phyloP scores from a whole-genome alignment of 139 green algal species.

The Coelastrella sp. region DNA sequence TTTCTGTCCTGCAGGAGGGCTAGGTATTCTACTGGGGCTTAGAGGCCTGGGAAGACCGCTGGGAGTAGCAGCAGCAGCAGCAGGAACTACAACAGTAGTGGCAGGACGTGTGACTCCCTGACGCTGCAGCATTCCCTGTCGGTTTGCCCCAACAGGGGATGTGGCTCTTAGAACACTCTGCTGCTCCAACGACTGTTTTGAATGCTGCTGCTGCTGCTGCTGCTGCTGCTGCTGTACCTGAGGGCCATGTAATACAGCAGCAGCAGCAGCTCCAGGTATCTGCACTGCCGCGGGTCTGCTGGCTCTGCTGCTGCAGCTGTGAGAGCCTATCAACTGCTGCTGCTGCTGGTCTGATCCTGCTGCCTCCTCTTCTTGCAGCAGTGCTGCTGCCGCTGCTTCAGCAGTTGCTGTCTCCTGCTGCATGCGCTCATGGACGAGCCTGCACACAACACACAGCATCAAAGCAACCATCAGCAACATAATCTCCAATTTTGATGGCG shows the following conservation, averaged over 20 bases:
- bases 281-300: neutral
- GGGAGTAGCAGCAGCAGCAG: neutral
- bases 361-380: conserved; percentile 6
- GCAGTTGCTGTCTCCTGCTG: neutral
- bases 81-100: neutral
- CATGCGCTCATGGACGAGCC: conserved; percentile 22
- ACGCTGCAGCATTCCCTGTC: neutral
- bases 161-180: too few species aligned
- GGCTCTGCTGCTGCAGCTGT: neutral
- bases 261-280: conserved; percentile 8
- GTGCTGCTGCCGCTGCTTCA: conserved; percentile 26
- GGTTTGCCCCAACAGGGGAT: neutral
- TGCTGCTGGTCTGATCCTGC: neutral
- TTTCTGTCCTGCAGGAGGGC: neutral
- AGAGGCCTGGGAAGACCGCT: neutral
- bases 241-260: neutral
- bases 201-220: neutral
- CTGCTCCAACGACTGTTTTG: neutral
- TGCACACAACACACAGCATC: neutral
- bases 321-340: neutral
- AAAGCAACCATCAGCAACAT: too few species aligned
- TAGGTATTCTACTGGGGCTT: neutral
- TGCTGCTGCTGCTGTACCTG: conserved; percentile 14
- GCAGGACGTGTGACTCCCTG: neutral
- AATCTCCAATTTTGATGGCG: too few species aligned